Evolutionary conservation across 1,139 yeast species (phyloP), one percentile per base, ranked within the genome.

Genomic region (Magnusiomyces tetraspermus): DNA sequence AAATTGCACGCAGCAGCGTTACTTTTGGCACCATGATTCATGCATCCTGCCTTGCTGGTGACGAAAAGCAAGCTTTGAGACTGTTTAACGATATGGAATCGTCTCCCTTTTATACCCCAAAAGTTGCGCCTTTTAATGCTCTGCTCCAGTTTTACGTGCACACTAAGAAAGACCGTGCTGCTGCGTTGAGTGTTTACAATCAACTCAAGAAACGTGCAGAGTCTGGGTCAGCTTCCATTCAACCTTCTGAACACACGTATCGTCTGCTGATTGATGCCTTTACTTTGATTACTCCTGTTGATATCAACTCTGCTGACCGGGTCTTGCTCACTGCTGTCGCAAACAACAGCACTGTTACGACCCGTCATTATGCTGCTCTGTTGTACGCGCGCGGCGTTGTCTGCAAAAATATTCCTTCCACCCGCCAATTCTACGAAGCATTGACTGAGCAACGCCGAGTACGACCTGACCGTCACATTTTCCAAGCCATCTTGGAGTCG

Each of bases 11-110:
- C 53, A 60, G 60, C 21, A 63, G 64, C 36, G 64, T 69, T 28
- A 71, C 75, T 1, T 72, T 69, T 53, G 75, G 74, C 19, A 67
- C 72, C 15, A 66, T 72, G 66, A 69, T 73, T 51, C 63, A 66
- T 48, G 73, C 73, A 10, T 66, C 71, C 48, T 67, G 72, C 49
- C 63, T 71, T 2, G 68, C 70, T 13, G 72, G 69, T 13, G 67
- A 69, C 42, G 70, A 61, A 15, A 61, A 51, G n/a, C 54, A 53
- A 30, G 76, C 76, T 1, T 61, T 59, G 51, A 53, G 53, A 21
- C 56, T 71, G 31, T 68, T 72, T 42, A 60, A 59, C 19, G 71
- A 68, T 49, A 68, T 72, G 72, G 72, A 71, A 48, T 40, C 46
- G 1, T 60, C 64, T 19, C 60, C 66, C 6, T 55, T 57, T 31